Base-by-base conservation (phyloP, 805 yeast genomes). In the Kazachstania bromeliacearum region DNA sequence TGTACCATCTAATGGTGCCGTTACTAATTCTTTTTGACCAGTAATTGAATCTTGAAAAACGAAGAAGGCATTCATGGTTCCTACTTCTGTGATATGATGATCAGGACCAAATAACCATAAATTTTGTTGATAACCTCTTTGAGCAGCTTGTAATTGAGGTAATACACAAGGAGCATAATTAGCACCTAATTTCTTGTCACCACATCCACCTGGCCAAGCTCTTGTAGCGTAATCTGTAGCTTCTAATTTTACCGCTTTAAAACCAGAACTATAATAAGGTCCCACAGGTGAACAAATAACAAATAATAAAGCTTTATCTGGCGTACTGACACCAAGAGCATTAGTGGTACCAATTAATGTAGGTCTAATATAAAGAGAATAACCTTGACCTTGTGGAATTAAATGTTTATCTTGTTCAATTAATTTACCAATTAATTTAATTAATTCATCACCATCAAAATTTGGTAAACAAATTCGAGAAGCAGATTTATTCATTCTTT, bases 161-260 rank as follows among this genome's bases (percentile, higher is more conserved):
- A 73, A 71, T 53, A 87, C 77, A 62, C 95, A 83, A 43, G 97
- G 96, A 32, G 96, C 97, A 58, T 89, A 89, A 70, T 89, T 89
- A 42, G 95, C 96, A 62, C 97, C 97, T 51, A 89, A 75, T 66
- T 89, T 89, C 63, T 75, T 79, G 73, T 88, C 81, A 63, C 97
- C 97, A 48, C 76, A 85, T 62, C 97, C 97, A 54, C 95, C 95
- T 55, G 97, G 97, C 97, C 97, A 89, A 19, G 97, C 97, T 67
- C 97, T 82, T 20, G 87, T 87, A 33, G 95, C 95, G 51, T 84
- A 77, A 58, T 85, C 94, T 24, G 96, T 87, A 48, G 96, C 96
- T 66, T 88, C 96, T 46, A 89, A 71, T 42, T 74, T 71, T 37
- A 89, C 95, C 27, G 97, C 95, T 65, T 88, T 85, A 76, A 89